Base-by-base conservation (phyloP, 768 basidiomycete genomes). In the Amanita pallidorosea region DNA sequence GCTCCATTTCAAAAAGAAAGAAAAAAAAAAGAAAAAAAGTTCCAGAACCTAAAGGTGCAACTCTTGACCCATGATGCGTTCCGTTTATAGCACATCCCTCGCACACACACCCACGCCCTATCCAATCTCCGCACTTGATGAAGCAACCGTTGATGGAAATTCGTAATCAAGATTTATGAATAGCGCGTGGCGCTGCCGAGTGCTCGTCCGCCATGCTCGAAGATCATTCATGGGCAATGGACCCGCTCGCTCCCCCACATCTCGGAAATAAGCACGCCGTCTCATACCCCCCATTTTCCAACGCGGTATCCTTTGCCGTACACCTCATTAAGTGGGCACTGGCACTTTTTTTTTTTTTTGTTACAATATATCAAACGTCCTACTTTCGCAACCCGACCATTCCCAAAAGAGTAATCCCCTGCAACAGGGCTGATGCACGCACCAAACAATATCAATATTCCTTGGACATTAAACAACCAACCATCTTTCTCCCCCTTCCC, bases 331-430 rank as follows among this genome's bases (percentile, higher is more conserved):
- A n/a, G 8, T 38, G 20, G 17, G n/a, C 20, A 6, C 4, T 9
- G 8, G 8, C 22, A 2, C 0, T 11, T 7, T 40, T 2, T n/a
- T 23, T 23, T 23, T 23, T 23, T 23, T 23, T 23, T 23, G 23
- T 2, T 5, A 18, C 8, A 9, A n/a, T 29, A 29, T 29, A 29
- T 9, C 7, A 29, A 25, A n/a, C 25, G 22, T 23, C 22, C 22
- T 3, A n/a, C n/a, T n/a, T 4, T 20, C 5, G n/a, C 43, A 11
- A 45, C 49, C 49, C 49, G 49, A 49, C 49, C 27, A 49, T 49
- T 49, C 49, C 49, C 49, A 22, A 41, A 33, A 40, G 20, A 42
- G 49, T 20, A 49, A 20, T n/a, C 6, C 25, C 6, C 3, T 2
- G 3, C 27, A 2, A 18, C 45, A 47, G 45, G 45, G 45, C 34